A percentile compares a stretch with the other conserved stretches of the same genome.
Evolutionary conservation across 345 rosid species (phyloP).

Genomic region (Punica granatum): DNA sequence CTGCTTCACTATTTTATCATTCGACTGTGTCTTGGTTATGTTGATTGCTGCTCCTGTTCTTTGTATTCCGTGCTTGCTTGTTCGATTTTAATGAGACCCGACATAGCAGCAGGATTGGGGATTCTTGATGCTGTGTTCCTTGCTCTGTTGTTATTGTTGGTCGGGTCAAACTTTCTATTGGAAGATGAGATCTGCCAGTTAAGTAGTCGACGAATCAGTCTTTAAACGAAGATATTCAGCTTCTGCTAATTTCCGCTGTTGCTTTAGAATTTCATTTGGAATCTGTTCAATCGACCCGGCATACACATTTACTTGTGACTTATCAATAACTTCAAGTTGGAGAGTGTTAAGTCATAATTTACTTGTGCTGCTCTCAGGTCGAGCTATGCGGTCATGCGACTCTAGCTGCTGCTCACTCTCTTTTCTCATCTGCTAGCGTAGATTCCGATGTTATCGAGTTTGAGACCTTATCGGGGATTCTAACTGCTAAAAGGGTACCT

Average conservation of each 20-base stretch:
- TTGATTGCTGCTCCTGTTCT: no score
- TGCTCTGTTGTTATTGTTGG: no score
- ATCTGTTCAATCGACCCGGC: background rate
- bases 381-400: constrained; percentile 84
- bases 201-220: background rate
- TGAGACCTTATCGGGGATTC: constrained; percentile 53
- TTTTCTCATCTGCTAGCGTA: constrained; percentile 47
- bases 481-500: constrained; percentile 48
- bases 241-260: background rate
- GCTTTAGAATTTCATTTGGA: background rate
- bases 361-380: constrained; percentile 31
- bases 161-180: no score
- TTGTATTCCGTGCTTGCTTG: background rate
- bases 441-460: constrained; percentile 51
- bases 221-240: background rate
- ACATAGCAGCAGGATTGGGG: no score
- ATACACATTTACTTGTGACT: background rate
- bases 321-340: no score
- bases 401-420: constrained; percentile 64
- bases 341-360: constrained; percentile 8
- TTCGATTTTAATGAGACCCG: background rate
- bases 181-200: background rate
- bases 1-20: background rate
- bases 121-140: no score
- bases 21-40: no score